These are phyloP conservation scores for Geosmithia flava DNA, from an alignment of 2,329 filamentous ascomycete genomes.

Conservation along the genomic window DNA sequence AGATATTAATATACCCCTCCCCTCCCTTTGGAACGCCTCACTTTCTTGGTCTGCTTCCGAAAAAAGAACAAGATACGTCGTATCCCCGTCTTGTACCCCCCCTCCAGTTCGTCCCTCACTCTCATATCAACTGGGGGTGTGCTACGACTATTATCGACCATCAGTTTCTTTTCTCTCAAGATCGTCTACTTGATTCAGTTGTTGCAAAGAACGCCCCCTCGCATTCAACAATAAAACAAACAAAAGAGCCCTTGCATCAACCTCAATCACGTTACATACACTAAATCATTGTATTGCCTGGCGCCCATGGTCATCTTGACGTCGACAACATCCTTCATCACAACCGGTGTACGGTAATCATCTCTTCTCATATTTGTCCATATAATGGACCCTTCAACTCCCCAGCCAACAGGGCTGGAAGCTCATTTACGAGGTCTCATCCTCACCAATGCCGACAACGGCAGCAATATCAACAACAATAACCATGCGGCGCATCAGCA, in stretches of 20 bases:
- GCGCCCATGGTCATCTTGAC: too few relatives aligned
- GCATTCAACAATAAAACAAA: too few relatives aligned
- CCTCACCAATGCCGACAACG: slow-evolving; percentile 32
- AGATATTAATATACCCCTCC: not conserved
- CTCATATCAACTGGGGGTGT: not conserved
- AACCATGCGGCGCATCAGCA: not conserved
- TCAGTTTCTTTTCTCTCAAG: not conserved
- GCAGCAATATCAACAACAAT: not conserved
- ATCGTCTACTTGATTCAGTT: too few relatives aligned
- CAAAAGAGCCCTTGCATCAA: too few relatives aligned
- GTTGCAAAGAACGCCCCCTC: too few relatives aligned
- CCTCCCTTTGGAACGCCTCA: not conserved
- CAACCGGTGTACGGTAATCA: not conserved
- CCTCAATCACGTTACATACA: too few relatives aligned
- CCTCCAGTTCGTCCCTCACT: not conserved
- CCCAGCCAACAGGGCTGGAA: slow-evolving; percentile 27
- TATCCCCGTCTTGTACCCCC: not conserved
- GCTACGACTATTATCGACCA: not conserved
- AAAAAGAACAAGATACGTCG: not conserved
- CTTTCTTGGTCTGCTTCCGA: not conserved
- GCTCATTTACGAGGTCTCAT: slow-evolving; percentile 47
- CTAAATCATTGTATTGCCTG: too few relatives aligned
- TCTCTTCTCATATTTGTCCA: not conserved
- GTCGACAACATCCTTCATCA: too few relatives aligned
- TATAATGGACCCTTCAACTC: not conserved